Base-by-base conservation (phyloP, 129 eudicot genomes). In the Scalesia atractyloides region DNA sequence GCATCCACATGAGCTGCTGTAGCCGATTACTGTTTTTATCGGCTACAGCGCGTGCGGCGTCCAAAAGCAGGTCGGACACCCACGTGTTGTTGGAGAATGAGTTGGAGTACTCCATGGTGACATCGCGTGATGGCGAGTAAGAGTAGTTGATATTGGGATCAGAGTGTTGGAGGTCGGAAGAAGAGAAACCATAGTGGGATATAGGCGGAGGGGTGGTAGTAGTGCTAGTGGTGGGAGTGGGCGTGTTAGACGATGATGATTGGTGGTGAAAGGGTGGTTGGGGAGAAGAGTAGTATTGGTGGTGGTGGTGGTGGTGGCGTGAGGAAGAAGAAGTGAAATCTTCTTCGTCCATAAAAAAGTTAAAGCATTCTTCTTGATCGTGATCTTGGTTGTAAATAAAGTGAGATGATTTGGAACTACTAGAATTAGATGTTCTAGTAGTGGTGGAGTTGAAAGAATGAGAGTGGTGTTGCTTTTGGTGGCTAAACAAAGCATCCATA, bases 1-100 rank as follows among this genome's bases (percentile, higher is more conserved):
- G 86, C 97, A 90, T 86, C 97, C 97, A 93, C 83, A 90, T 83
- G 13, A 93, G 87, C 17, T 90, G 97, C 49, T 93, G 98, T n/a
- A 84, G 50, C 9, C 89, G 77, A 5, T 69, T 34, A 15, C 78
- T 84, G 82, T 90, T 82, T 16, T 70, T 80, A 2, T 89, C 96
- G 0, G 89, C 88, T 0, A 87, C 83, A 13, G 98, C 90, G 9
- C 94, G 91, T 0, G 92, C 91, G 8, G 96, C 79, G 17, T 89
- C 96, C 0, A 84, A 65, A 13, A 93, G 82, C 5, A 90, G 51
- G 41, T 86, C 91, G 13, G 90, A 34, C 1, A 92, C 86, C 98
- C 98, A 93, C 0, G 52, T 64, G 72, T 84, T 84, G 44, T 76
- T 80, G 17, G 89, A 69, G 63, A 86, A 79, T 0, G 88, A 75